Evolutionary conservation across 2,329 filamentous ascomycete genomes (phyloP).

Genomic region (Clonostachys chloroleuca): DNA sequence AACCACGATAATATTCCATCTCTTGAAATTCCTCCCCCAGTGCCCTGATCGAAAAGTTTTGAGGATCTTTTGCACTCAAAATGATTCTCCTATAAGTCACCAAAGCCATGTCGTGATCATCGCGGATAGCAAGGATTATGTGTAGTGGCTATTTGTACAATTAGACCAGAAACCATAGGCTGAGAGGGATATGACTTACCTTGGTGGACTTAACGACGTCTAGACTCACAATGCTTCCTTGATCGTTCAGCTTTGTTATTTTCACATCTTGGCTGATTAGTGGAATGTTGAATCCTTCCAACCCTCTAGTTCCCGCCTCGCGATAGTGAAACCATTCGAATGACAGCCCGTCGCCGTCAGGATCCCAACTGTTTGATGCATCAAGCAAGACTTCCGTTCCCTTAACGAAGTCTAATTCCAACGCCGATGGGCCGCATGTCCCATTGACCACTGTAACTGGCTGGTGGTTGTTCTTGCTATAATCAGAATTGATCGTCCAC

Average conservation of each 20-base stretch:
- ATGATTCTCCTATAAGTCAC: too few species aligned
- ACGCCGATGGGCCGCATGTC: constrained; percentile 22
- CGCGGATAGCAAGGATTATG: too few species aligned
- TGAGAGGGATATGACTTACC: too few species aligned
- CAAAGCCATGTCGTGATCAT: too few species aligned
- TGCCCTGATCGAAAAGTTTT: too few species aligned
- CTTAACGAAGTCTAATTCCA: constrained; percentile 28
- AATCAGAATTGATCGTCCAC: constrained; percentile 21
- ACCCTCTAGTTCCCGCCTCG: constrained; percentile 10
- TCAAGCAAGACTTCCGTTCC: constrained; percentile 31
- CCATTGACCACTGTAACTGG: constrained; percentile 36
- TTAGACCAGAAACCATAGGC: too few species aligned
- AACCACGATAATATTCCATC: too few species aligned
- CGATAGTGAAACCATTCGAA: constrained; percentile 45
- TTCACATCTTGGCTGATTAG: background rate
- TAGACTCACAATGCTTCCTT: background rate
- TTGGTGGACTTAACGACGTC: too few species aligned
- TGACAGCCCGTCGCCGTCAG: constrained; percentile 29
- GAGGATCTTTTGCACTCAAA: too few species aligned
- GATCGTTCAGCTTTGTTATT: background rate
- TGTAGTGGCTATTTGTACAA: too few species aligned
- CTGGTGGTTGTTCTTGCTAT: constrained; percentile 35
- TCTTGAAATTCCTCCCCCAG: too few species aligned
- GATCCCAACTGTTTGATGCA: constrained; percentile 36
- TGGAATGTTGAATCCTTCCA: background rate